phyloP scores from a whole-genome alignment of 2,329 filamentous ascomycete species.

The Clarireedia sp. region DNA sequence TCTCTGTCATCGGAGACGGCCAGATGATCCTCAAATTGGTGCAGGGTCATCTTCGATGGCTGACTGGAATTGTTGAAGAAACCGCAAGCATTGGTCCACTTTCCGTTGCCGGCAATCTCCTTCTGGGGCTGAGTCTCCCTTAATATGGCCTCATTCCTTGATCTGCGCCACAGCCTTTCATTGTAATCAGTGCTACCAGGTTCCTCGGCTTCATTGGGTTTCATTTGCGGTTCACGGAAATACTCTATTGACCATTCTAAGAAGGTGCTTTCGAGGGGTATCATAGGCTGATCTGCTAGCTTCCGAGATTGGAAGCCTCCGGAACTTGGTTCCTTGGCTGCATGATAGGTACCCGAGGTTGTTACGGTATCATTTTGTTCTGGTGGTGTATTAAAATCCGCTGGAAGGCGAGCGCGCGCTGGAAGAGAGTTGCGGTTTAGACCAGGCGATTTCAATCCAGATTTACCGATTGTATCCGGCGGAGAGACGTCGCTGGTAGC shows the following conservation, averaged over 20 bases:
- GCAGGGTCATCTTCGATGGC: conserved; percentile 87
- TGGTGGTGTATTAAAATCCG: conserved; percentile 56
- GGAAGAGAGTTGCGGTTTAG: conserved; percentile 22
- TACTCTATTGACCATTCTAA: conserved; percentile 96
- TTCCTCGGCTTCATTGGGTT: conserved; percentile 88
- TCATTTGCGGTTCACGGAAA: conserved; percentile 98
- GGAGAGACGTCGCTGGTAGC: conserved; percentile 25
- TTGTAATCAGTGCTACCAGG: conserved; percentile 96
- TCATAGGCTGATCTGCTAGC: conserved; percentile 46
- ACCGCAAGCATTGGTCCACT: conserved; percentile 76
- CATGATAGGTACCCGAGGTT: conserved; percentile 63
- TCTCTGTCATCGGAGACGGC: conserved; percentile 91
- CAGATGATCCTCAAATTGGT: conserved; percentile 95
- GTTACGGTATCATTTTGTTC: conserved; percentile 66
- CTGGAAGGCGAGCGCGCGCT: conserved; percentile 38
- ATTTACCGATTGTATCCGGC: conserved; percentile 15
- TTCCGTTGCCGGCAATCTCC: conserved; percentile 72
- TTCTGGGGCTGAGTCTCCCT: conserved; percentile 91
- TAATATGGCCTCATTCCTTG: conserved; percentile 87
- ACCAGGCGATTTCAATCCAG: conserved; percentile 22
- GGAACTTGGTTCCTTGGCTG: conserved; percentile 71
- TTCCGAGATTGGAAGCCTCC: conserved; percentile 62
- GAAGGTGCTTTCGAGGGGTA: conserved; percentile 78
- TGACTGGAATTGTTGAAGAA: conserved; percentile 86
- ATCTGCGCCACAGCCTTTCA: conserved; percentile 82